Evolutionary conservation across 2,329 filamentous ascomycete species (phyloP), one percentile per base, ranked within the genome.

Genomic region (Myotisia sp.): DNA sequence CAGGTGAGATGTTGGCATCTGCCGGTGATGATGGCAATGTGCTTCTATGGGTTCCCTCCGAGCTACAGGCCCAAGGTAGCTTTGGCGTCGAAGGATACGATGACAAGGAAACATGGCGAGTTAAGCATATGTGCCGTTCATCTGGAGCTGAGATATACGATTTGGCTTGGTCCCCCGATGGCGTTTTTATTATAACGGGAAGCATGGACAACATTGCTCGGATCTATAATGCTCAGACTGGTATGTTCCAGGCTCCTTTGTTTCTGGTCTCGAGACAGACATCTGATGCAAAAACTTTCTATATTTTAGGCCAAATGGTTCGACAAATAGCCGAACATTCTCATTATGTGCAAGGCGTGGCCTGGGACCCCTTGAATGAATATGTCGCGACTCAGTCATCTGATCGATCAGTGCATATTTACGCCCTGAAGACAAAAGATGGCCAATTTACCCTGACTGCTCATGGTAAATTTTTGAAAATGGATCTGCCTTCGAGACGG

Each of bases 141-240:
- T 83, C 81, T 2, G 87, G 86, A 22, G 84, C 86, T 7, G 90
- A 98, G 57, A 95, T 98, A 46, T 98, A 98, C 60, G 90, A 98
- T 58, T 65, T 98, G 37, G 90, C 90, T 33, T 98, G 90, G 92
- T 95, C 90, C 31, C 92, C 92, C n/a, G 90, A 98, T 57, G 85
- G 82, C 24, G 67, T 77, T 24, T 90, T 92, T 62, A 93, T 98
- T 64, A 94, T 98, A 48, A 94, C 92, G 16, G 90, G 90, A 24
- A 95, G 90, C 62, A 95, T 98, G 86, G 90, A 98, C 63, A 98
- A 98, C 55, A 79, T 95, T 54, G 86, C 90, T 38, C 74, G 87
- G 39, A 95, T 98, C 48, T 95, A 94, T 66, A 94, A 92, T 58
- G 82, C 86, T 37, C 79, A 81, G 44, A 90, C 81, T 49, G 87